Conservation (phyloP, 83 land plant genomes). For the Isoetes engelmannii region DNA sequence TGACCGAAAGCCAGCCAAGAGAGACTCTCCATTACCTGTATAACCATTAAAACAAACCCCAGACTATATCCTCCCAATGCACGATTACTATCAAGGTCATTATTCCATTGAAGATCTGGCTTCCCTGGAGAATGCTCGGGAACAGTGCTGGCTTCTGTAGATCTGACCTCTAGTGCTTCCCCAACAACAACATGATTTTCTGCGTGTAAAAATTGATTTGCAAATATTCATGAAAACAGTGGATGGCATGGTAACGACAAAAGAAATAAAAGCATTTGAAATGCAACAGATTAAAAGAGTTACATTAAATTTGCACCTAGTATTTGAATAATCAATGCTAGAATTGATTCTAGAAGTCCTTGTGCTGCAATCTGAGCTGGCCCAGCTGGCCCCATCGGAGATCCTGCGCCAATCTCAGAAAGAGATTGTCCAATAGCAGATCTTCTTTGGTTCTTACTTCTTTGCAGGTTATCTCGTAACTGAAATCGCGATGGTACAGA, state of each 20-base stretch:
- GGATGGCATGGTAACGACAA: too few relatives aligned
- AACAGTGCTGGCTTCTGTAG: slow-evolving; percentile 30
- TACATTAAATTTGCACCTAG: slow-evolving; percentile 44
- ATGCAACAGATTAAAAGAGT: too few relatives aligned
- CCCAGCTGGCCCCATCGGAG: slow-evolving; percentile 64
- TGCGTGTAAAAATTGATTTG: slow-evolving; percentile 14
- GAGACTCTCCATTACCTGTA: slow-evolving; percentile 49
- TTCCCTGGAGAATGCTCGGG: slow-evolving; percentile 36
- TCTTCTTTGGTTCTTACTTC: background rate
- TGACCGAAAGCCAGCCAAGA: too few relatives aligned
- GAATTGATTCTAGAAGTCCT: slow-evolving; percentile 67
- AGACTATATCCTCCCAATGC: slow-evolving; percentile 84
- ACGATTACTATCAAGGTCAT: slow-evolving; percentile 73
- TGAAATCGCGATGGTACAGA: background rate
- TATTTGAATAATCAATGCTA: slow-evolving; percentile 54
- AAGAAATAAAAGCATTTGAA: too few relatives aligned
- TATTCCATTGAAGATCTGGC: slow-evolving; percentile 46
- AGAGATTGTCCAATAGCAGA: background rate
- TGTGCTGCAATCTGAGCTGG: slow-evolving; percentile 65
- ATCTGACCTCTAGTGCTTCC: slow-evolving; percentile 70
- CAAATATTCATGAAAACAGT: background rate
- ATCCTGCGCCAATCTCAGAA: slow-evolving; percentile 52
- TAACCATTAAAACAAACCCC: slow-evolving; percentile 77
- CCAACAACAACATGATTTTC: slow-evolving; percentile 95
- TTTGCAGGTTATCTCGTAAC: background rate